Percentiles rank a stretch among this genome's conserved stretches.
Evolutionary conservation across 257 asterid species (phyloP).

Genomic region (Salvia splendens): DNA sequence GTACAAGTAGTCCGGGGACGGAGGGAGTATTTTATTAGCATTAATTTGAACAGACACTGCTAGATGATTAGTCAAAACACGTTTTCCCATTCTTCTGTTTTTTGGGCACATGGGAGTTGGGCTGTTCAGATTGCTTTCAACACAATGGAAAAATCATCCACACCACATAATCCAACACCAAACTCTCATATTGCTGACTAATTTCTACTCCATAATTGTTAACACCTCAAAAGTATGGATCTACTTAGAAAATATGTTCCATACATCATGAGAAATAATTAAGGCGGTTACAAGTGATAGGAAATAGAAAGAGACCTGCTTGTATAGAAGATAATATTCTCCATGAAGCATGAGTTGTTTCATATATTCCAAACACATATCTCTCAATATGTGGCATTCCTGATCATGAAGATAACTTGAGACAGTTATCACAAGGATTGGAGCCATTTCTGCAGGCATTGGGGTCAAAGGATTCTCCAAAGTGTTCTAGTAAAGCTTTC

Average conservation of each 20-base stretch:
- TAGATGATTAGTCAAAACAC: not conserved
- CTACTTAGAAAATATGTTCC: not conserved
- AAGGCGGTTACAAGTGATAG: conserved; percentile 4
- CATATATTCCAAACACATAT: not conserved
- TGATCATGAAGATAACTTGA: conserved; percentile 49
- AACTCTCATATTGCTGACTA: not conserved
- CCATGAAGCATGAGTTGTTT: not conserved
- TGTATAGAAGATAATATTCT: not conserved
- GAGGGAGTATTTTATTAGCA: conserved; percentile 7
- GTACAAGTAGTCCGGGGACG: too few relatives aligned
- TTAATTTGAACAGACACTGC: not conserved
- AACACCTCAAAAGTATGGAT: not conserved
- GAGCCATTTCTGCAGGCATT: conserved; percentile 68
- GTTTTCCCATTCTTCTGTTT: not conserved
- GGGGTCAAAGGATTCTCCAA: conserved; percentile 73
- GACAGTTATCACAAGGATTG: conserved; percentile 95
- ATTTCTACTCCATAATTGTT: not conserved
- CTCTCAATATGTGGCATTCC: not conserved
- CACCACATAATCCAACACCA: not conserved
- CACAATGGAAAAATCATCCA: not conserved
- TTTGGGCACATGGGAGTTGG: not conserved
- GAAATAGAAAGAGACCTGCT: conserved; percentile 1
- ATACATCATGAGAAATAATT: too few relatives aligned
- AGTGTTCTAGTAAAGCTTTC: conserved; percentile 73
- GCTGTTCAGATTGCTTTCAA: not conserved